phyloP scores from a whole-genome alignment of 306 rosid genomes.

The Acacia confusa region DNA sequence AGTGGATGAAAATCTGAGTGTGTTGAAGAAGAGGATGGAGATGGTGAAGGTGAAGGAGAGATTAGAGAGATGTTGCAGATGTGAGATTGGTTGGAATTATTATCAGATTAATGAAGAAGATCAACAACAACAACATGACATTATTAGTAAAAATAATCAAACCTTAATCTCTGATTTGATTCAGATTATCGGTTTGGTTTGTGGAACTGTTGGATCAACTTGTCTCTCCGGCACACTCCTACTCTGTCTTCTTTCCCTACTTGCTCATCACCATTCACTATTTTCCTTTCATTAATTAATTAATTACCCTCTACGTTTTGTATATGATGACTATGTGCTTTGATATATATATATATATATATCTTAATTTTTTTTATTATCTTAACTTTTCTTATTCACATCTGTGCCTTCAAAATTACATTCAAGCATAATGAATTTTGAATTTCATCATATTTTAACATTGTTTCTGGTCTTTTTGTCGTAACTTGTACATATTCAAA shows the following conservation, averaged over 20 bases:
- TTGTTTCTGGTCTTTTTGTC: too few species aligned
- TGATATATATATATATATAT: not conserved
- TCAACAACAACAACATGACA: not conserved
- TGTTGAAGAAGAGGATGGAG: slow-evolving; percentile 52
- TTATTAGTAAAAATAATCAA: not conserved
- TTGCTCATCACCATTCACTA: slow-evolving; percentile 38
- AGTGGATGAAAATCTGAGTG: slow-evolving; percentile 52
- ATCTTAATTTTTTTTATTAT: too few species aligned
- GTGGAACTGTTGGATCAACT: slow-evolving; percentile 46
- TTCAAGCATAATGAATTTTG: too few species aligned
- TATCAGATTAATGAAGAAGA: not conserved
- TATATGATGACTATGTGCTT: not conserved
- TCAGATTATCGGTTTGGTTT: slow-evolving; percentile 36
- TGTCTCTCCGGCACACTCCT: slow-evolving; percentile 44
- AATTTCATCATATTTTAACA: too few species aligned
- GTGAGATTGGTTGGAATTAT: slow-evolving; percentile 58
- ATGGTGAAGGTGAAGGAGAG: slow-evolving; percentile 53
- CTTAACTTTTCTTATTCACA: not conserved
- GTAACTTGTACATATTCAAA: too few species aligned
- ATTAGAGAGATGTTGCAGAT: slow-evolving; percentile 48
- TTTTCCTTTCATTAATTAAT: not conserved
- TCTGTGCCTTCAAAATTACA: not conserved
- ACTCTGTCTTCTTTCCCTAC: slow-evolving; percentile 46
- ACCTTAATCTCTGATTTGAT: slow-evolving; percentile 27
- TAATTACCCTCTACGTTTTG: not conserved